These are phyloP conservation scores for Hymenoscyphus repandus DNA, from an alignment of 2,329 filamentous ascomycete genomes.

Conservation along the genomic window DNA sequence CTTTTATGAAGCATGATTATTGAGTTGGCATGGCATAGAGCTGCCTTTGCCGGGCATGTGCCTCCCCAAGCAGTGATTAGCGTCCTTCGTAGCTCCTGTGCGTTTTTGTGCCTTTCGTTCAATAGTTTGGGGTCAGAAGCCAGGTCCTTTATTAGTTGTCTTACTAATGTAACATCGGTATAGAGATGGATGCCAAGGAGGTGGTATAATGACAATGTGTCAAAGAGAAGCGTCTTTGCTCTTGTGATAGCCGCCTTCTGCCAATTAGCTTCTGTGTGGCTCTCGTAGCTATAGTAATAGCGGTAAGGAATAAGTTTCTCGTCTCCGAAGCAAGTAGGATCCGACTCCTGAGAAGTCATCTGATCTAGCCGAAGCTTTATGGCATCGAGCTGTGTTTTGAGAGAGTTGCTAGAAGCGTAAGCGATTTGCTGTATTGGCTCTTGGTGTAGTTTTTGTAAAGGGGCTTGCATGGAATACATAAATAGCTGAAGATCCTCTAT, in stretches of 20 bases:
- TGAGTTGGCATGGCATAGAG: slow-evolving; percentile 32
- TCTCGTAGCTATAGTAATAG: slow-evolving; percentile 25
- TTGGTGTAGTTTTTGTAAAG: slow-evolving; percentile 17
- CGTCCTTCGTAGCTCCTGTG: slow-evolving; percentile 19
- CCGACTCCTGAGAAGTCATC: slow-evolving; percentile 10
- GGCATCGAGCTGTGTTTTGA: slow-evolving; percentile 16
- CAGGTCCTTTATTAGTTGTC: slow-evolving; percentile 25
- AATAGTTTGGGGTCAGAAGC: not conserved
- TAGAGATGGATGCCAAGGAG: slow-evolving; percentile 35
- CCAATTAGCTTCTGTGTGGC: slow-evolving; percentile 14
- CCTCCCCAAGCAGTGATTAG: slow-evolving; percentile 29
- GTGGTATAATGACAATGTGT: slow-evolving; percentile 34
- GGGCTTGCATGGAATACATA: slow-evolving; percentile 20
- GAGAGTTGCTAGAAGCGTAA: slow-evolving; percentile 11
- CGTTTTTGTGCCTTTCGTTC: slow-evolving; percentile 13
- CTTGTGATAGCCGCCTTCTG: slow-evolving; percentile 19
- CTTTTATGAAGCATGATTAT: slow-evolving; percentile 25
- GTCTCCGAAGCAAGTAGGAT: slow-evolving; percentile 9
- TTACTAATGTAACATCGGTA: slow-evolving; percentile 32
- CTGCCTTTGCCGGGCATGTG: slow-evolving; percentile 29
- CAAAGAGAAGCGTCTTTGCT: slow-evolving; percentile 31
- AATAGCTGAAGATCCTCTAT: slow-evolving; percentile 27
- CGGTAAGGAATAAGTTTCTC: slow-evolving; percentile 11
- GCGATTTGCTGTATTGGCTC: slow-evolving; percentile 1
- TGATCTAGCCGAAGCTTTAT: slow-evolving; percentile 16